Evolutionary conservation across 1,284 basidiomycete genomes (phyloP), one percentile per base, ranked within the genome.

Genomic region (Boletus semigastroideus): DNA sequence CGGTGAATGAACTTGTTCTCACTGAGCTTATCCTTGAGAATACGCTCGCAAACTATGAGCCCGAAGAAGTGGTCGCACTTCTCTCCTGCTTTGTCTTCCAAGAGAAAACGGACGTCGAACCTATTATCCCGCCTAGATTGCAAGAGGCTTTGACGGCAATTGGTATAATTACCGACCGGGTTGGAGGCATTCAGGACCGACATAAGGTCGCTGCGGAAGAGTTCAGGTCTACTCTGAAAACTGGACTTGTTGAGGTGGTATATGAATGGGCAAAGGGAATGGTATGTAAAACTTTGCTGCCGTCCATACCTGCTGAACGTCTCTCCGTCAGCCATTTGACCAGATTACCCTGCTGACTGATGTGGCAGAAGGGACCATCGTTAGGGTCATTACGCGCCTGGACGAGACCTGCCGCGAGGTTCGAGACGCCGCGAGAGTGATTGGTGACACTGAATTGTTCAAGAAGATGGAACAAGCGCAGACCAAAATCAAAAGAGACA

Each of bases 231-330:
- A 79, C 77, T 44, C 82, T 94, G 58, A 96, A 95, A 70, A 90
- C 91, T 57, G 96, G 96, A 2, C 75, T 99, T 25, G 86, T 93
- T 12, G 92, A 97, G 65, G 95, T 98, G 1, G 96, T 98, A 9
- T 98, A 98, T 68, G 94, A 98, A 70, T 99, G 97, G 97, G 95
- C 97, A 0, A 90, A 90, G 66, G 97, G 97, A 49, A 97, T 95
- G 89, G 95, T 95, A 62, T 63, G 82, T 66, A 30, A 40, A 19
- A 25, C 47, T 27, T 52, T 7, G 44, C 22, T 12, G 33, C 33
- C 12, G 5, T 27, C 19, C 38, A 25, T 31, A 45, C 10, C 36
- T n/a, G 42, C 22, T n/a, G 45, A 36, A 49, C 49, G 33, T 48
- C 17, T 17, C 46, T 53, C 20, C 16, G 42, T 22, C 56, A 97